These are phyloP conservation scores for Danielozyma ontarioensis DNA, from an alignment of 805 yeast genomes.

Conservation along the genomic window DNA sequence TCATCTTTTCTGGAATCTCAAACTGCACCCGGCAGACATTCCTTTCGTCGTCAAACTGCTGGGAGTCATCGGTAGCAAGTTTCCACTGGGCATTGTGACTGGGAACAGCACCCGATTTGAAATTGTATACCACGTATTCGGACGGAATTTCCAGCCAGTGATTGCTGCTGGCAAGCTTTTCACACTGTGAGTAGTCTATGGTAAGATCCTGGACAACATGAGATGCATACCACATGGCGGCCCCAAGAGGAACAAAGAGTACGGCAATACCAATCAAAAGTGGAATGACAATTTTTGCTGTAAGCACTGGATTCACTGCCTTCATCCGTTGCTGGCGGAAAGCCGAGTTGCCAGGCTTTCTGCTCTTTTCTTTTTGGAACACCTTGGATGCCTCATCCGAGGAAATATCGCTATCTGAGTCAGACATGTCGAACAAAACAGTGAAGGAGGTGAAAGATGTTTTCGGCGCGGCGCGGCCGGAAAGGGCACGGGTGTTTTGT, in stretches of 20 bases:
- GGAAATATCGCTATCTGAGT: constrained; percentile 37
- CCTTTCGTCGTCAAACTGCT: constrained; percentile 43
- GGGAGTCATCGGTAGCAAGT: constrained; percentile 34
- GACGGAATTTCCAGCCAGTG: constrained; percentile 34
- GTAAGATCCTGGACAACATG: constrained; percentile 32
- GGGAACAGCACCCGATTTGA: constrained; percentile 9
- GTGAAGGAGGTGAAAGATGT: neutral
- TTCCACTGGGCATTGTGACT: constrained; percentile 29
- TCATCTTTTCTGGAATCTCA: constrained; percentile 25
- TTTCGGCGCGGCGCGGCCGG: no score
- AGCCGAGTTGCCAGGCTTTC: constrained; percentile 60
- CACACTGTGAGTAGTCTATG: constrained; percentile 40
- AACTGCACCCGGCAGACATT: constrained; percentile 43
- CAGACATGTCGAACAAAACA: no score
- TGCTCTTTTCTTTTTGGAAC: constrained; percentile 40
- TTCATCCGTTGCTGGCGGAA: constrained; percentile 52
- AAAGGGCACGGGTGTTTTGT: no score
- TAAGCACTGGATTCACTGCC: constrained; percentile 45
- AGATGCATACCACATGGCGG: constrained; percentile 44
- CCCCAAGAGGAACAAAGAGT: constrained; percentile 39
- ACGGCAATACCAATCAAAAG: constrained; percentile 33
- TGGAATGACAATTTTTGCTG: constrained; percentile 39
- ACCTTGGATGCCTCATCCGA: constrained; percentile 38
- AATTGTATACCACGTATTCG: constrained; percentile 35
- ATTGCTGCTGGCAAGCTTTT: constrained; percentile 24